Evolutionary conservation across 192 early-diverging fungal genomes (phyloP).

Genomic region (Coemansia sp.): DNA sequence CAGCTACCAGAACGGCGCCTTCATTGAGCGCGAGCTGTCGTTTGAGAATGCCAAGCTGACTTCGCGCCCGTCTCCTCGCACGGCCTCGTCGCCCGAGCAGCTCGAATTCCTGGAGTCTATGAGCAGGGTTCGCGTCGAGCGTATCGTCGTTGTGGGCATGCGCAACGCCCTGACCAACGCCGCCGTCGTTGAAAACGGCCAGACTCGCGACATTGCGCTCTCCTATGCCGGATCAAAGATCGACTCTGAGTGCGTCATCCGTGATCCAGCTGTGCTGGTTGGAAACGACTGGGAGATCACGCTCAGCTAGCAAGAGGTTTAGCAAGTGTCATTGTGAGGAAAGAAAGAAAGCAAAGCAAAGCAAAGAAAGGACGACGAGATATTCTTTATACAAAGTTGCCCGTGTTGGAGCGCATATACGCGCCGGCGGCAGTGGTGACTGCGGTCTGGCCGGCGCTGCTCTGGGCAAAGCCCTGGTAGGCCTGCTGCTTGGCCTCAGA

Average conservation of each 20-base stretch:
- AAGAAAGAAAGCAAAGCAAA: neutral
- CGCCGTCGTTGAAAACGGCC: conserved; percentile 32
- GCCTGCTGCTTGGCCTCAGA: conserved; percentile 71
- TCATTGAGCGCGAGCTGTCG: conserved; percentile 58
- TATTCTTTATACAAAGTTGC: conserved; percentile 33
- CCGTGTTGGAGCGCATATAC: conserved; percentile 49
- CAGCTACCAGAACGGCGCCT: conserved; percentile 69
- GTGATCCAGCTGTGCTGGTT: conserved; percentile 55
- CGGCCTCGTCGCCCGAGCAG: conserved; percentile 14
- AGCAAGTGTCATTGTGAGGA: neutral
- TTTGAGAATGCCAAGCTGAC: conserved; percentile 34
- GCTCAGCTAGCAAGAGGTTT: conserved; percentile 14
- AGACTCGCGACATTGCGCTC: conserved; percentile 30
- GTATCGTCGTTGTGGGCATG: conserved; percentile 47
- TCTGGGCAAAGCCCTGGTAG: conserved; percentile 60
- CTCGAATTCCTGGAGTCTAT: conserved; percentile 19
- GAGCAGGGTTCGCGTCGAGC: conserved; percentile 52
- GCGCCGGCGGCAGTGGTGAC: conserved; percentile 35
- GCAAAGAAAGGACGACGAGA: neutral
- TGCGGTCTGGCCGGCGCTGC: conserved; percentile 52
- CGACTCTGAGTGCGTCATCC: conserved; percentile 37
- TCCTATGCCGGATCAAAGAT: conserved; percentile 16
- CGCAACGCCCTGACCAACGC: conserved; percentile 34
- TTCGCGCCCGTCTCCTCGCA: conserved; percentile 41
- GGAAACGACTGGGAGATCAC: conserved; percentile 51